Conservation (phyloP, 495 filamentous ascomycete species). For the Podospora tetraspora region DNA sequence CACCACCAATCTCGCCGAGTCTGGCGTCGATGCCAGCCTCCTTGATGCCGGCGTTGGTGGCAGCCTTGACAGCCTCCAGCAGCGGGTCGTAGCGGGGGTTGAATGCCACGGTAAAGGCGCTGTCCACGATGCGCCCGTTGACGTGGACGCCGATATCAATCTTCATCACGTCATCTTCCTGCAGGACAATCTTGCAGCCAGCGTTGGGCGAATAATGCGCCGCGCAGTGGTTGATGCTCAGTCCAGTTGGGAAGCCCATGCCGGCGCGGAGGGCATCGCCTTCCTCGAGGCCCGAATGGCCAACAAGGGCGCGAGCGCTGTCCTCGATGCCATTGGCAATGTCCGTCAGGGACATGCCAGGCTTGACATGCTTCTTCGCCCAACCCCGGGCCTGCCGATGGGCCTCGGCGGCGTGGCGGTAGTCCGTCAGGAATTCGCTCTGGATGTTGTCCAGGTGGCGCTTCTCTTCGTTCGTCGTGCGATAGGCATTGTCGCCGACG, state of each 20-base stretch:
- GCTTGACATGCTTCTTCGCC: constrained; percentile 74
- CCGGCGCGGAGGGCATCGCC: constrained; percentile 75
- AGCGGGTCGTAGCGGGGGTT: constrained; percentile 82
- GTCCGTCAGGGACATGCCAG: constrained; percentile 71
- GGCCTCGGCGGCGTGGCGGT: constrained; percentile 79
- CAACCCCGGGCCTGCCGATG: constrained; percentile 85
- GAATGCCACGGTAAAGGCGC: constrained; percentile 85
- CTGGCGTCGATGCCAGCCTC: constrained; percentile 80
- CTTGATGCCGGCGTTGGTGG: constrained; percentile 81
- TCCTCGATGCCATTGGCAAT: constrained; percentile 86
- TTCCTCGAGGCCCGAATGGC: constrained; percentile 68
- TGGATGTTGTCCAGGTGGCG: constrained; percentile 78
- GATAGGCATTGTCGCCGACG: constrained; percentile 68
- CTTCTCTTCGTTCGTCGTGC: constrained; percentile 83
- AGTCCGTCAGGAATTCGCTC: constrained; percentile 78
- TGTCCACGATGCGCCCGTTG: constrained; percentile 87
- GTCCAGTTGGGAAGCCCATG: constrained; percentile 83
- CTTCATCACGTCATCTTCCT: constrained; percentile 84
- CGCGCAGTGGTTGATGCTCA: constrained; percentile 81
- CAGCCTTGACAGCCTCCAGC: constrained; percentile 73
- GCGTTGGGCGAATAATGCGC: constrained; percentile 90
- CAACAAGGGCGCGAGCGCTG: constrained; percentile 70
- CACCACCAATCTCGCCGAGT: constrained; percentile 67
- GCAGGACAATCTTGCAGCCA: constrained; percentile 77
- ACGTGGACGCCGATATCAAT: constrained; percentile 90